These are phyloP conservation scores for Hypomontagnella submonticulosa DNA, from an alignment of 495 filamentous ascomycete species.

Conservation along the genomic window DNA sequence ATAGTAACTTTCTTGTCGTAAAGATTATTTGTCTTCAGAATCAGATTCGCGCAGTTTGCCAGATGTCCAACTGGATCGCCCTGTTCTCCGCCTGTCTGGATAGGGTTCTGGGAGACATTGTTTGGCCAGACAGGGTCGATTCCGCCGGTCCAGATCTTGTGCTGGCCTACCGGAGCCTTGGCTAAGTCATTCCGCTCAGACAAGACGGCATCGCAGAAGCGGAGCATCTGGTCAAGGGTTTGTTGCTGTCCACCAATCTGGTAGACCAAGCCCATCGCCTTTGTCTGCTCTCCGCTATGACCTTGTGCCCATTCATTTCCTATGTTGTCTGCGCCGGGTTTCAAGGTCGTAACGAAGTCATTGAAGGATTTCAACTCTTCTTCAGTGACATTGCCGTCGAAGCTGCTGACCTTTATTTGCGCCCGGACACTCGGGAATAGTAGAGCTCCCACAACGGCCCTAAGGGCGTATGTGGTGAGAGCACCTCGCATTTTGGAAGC, in stretches of 20 bases:
- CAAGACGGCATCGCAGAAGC: constrained; percentile 35
- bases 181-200: constrained; percentile 35
- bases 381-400: constrained; percentile 31
- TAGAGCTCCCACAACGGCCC: constrained; percentile 11
- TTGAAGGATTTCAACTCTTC: constrained; percentile 36
- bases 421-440: constrained; percentile 7
- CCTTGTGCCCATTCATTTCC: constrained; percentile 34
- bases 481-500: constrained; percentile 5
- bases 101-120: constrained; percentile 19
- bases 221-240: constrained; percentile 34
- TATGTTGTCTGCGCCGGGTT: constrained; percentile 22
- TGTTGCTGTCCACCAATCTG: constrained; percentile 28
- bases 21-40: constrained; percentile 22
- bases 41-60: constrained; percentile 26
- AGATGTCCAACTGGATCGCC: constrained; percentile 28
- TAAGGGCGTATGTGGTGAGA: constrained; percentile 10
- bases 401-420: constrained; percentile 35
- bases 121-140: constrained; percentile 32
- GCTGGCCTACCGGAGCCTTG: constrained; percentile 27
- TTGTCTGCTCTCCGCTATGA: constrained; percentile 34
- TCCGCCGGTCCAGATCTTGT: constrained; percentile 31
- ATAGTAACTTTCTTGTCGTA: constrained; percentile 24
- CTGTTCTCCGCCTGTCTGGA: constrained; percentile 25
- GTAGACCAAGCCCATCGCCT: constrained; percentile 35
- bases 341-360: constrained; percentile 22